phyloP scores from a whole-genome alignment of 768 basidiomycete species.

The Termitomyces sp. region DNA sequence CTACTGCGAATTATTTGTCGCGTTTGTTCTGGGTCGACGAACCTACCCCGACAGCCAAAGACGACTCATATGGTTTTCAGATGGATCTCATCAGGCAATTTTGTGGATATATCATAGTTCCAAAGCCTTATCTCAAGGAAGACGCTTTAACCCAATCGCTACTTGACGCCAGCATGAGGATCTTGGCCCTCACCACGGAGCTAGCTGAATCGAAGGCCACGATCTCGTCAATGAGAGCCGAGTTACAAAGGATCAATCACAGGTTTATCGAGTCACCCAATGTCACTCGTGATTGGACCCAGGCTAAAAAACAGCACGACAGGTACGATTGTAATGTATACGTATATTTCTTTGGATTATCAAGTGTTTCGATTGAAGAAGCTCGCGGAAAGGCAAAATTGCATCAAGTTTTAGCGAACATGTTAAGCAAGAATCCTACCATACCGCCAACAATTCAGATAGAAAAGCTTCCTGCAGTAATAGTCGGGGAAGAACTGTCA shows the following conservation, averaged over 20 bases:
- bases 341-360: background rate
- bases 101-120: constrained; percentile 51
- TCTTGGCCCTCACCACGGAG: constrained; percentile 37
- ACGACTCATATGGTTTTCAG: constrained; percentile 44
- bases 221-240: constrained; percentile 14
- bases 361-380: background rate
- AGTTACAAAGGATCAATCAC: background rate
- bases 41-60: background rate
- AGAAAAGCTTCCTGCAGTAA: background rate
- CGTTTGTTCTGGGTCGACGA: constrained; percentile 46
- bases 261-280: background rate
- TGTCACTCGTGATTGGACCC: background rate
- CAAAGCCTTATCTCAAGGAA: constrained; percentile 18
- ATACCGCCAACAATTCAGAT: background rate
- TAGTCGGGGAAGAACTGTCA: background rate
- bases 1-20: constrained; percentile 36
- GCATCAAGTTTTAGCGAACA: background rate
- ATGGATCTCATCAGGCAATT: constrained; percentile 56
- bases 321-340: background rate
- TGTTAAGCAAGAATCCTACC: background rate
- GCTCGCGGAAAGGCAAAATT: background rate
- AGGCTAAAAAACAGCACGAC: background rate
- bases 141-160: constrained; percentile 25
- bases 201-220: constrained; percentile 24
- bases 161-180: constrained; percentile 43